A percentile compares a stretch with the other conserved stretches of the same genome.
These are phyloP conservation scores for Apostasia shenzhenica DNA, from an alignment of 106 monocot species.

Conservation along the genomic window DNA sequence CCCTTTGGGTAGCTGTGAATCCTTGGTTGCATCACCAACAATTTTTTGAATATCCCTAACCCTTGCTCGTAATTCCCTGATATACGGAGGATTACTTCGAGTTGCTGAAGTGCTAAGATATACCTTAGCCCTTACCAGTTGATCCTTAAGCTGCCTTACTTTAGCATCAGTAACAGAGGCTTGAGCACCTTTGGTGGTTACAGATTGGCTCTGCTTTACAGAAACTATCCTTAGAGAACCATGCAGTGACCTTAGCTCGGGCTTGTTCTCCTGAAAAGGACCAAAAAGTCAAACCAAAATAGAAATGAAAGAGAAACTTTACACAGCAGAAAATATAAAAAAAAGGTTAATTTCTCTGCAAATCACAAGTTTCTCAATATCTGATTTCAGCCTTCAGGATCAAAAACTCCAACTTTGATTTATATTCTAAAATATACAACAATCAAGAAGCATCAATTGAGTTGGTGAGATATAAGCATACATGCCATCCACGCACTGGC, in stretches of 20 bases:
- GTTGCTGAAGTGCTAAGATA: conserved; percentile 42
- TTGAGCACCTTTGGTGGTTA: not conserved
- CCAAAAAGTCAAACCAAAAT: not conserved
- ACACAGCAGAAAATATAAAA: too few species aligned
- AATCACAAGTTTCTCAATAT: too few species aligned
- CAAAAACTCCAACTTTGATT: too few species aligned
- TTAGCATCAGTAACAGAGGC: conserved; percentile 31
- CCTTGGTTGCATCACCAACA: conserved; percentile 44
- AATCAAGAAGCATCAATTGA: too few species aligned
- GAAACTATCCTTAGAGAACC: not conserved
- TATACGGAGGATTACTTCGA: conserved; percentile 38
- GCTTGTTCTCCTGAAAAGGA: conserved; percentile 8
- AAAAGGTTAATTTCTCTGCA: too few species aligned
- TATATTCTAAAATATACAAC: too few species aligned
- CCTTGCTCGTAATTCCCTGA: conserved; percentile 42
- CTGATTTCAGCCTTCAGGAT: too few species aligned
- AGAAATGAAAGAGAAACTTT: not conserved
- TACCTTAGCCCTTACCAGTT: conserved; percentile 57
- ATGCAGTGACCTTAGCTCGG: not conserved
- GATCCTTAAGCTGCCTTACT: conserved; percentile 59
- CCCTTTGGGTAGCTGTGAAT: conserved; percentile 57
- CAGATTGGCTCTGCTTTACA: conserved; percentile 1
- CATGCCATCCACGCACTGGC: too few species aligned
- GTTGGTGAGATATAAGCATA: too few species aligned
- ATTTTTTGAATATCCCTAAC: conserved; percentile 47